These are phyloP conservation scores for Microdochium paspali DNA, from an alignment of 2,329 filamentous ascomycete species.

Conservation along the genomic window DNA sequence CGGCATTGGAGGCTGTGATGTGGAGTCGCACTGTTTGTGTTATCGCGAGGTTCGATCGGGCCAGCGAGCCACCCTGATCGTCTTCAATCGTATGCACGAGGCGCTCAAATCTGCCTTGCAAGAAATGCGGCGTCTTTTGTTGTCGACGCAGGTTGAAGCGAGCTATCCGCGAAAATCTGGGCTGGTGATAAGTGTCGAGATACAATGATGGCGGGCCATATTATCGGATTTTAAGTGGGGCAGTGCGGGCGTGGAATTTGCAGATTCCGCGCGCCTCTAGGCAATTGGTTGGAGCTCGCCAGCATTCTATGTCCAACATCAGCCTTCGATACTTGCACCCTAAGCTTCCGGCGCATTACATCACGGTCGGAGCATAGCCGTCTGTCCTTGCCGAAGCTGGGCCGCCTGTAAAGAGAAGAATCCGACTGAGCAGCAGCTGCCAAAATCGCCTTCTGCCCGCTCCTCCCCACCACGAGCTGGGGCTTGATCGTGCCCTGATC, in stretches of 20 bases:
- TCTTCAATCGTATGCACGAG: too few relatives aligned
- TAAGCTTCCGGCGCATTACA: too few relatives aligned
- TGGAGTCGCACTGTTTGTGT: not conserved
- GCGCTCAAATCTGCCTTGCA: too few relatives aligned
- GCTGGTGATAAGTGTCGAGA: not conserved
- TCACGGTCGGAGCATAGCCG: too few relatives aligned
- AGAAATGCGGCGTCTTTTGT: not conserved
- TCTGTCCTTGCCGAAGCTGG: too few relatives aligned
- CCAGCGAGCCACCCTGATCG: too few relatives aligned
- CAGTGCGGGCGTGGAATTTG: not conserved
- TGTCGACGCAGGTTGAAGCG: not conserved
- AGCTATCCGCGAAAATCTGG: not conserved
- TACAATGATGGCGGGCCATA: not conserved
- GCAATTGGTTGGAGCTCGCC: not conserved
- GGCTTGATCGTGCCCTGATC: too few relatives aligned
- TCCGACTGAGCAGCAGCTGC: too few relatives aligned
- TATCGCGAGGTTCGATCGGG: not conserved
- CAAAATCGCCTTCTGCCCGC: too few relatives aligned
- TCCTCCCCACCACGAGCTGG: too few relatives aligned
- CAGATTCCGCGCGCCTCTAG: not conserved
- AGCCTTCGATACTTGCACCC: not conserved
- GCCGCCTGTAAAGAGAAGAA: too few relatives aligned
- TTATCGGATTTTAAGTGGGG: not conserved
- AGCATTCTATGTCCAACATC: not conserved
- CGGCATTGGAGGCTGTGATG: not conserved